phyloP scores from a whole-genome alignment of 2,329 filamentous ascomycete genomes.

The Epicoccum nigrum region DNA sequence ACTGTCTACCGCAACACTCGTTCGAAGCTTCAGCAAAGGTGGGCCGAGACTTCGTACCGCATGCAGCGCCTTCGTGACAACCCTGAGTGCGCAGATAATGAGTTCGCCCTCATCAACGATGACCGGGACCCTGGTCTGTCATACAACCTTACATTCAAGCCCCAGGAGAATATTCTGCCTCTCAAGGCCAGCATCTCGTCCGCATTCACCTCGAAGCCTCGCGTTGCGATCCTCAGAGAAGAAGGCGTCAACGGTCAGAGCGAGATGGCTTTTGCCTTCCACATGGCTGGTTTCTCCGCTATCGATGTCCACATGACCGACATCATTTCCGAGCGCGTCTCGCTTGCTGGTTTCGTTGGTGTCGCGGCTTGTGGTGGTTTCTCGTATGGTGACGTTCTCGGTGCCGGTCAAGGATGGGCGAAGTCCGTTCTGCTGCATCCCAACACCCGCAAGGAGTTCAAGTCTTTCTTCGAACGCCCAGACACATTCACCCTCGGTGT shows the following conservation, averaged over 20 bases:
- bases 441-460: constrained; percentile 76
- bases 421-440: constrained; percentile 88
- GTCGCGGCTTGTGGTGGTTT: constrained; percentile 96
- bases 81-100: constrained; percentile 81
- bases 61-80: constrained; percentile 94
- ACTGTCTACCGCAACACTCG: constrained; percentile 73
- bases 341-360: constrained; percentile 81
- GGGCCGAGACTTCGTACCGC: constrained; percentile 85
- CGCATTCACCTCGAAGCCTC: constrained; percentile 67
- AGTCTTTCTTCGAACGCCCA: constrained; percentile 80
- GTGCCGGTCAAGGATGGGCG: constrained; percentile 96
- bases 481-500: constrained; percentile 94
- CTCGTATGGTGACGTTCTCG: constrained; percentile 90
- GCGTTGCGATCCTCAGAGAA: constrained; percentile 91
- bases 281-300: constrained; percentile 85
- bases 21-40: constrained; percentile 79
- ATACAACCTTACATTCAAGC: constrained; percentile 82
- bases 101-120: constrained; percentile 77
- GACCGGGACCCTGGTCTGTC: constrained; percentile 79
- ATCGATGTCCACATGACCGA: constrained; percentile 98
- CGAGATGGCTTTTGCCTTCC: constrained; percentile 98
- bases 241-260: constrained; percentile 94
- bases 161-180: constrained; percentile 76
- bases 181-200: constrained; percentile 67
- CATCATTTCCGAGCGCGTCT: constrained; percentile 76